phyloP scores from a whole-genome alignment of 225 moss, liverwort and hornwort genomes.

The Physcomitrellopsis africana region DNA sequence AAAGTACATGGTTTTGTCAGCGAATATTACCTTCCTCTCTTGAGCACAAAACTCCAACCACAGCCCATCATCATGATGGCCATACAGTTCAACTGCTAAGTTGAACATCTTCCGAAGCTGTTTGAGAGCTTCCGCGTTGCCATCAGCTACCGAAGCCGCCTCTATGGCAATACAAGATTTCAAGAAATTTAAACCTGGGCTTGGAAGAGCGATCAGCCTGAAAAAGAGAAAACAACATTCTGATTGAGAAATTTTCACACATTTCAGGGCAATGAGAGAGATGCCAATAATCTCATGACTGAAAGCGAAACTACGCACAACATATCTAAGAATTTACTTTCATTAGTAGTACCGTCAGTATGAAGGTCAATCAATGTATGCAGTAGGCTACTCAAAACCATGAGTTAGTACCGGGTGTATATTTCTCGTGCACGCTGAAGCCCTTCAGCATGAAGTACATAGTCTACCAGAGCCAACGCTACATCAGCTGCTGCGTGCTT shows the following conservation, averaged over 20 bases:
- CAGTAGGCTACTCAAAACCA: background rate
- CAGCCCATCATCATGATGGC: conserved; percentile 63
- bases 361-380: background rate
- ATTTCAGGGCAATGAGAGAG: background rate
- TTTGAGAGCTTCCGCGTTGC: conserved; percentile 48
- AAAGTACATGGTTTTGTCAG: background rate
- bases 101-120: conserved; percentile 75
- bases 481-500: conserved; percentile 70
- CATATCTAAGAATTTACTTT: background rate
- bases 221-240: conserved; percentile 15
- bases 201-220: conserved; percentile 81
- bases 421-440: conserved; percentile 70
- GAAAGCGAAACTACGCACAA: background rate
- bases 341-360: background rate
- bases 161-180: conserved; percentile 77
- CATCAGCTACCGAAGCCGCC: conserved; percentile 39
- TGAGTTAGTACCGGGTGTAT: conserved; percentile 46
- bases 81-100: conserved; percentile 62
- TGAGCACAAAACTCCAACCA: conserved; percentile 80
- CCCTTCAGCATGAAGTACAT: conserved; percentile 71
- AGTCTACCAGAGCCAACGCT: conserved; percentile 62
- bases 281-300: background rate
- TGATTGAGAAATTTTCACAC: background rate
- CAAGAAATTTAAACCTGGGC: conserved; percentile 66
- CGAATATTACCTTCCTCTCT: conserved; percentile 69